phyloP scores from a whole-genome alignment of 2,329 filamentous ascomycete genomes.

The Fusarium secorum region DNA sequence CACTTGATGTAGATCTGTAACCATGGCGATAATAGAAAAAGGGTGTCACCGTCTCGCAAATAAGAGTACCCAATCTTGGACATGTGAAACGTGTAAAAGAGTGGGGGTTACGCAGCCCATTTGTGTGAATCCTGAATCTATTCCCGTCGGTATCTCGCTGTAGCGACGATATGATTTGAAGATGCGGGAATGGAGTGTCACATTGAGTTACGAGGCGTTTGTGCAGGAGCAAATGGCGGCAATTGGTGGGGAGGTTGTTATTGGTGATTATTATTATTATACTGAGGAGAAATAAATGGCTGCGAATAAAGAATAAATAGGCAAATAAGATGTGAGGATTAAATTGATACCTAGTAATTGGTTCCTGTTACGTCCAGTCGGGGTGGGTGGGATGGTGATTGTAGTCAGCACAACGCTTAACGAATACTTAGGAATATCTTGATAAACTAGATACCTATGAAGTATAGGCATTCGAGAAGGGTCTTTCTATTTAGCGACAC shows the following conservation, averaged over 20 bases:
- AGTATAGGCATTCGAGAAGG: background rate
- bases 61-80: conserved; percentile 4
- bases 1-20: conserved; percentile 5
- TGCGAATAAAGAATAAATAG: background rate
- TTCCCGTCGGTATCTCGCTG: conserved; percentile 29
- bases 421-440: background rate
- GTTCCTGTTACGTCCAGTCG: background rate
- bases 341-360: background rate
- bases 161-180: conserved; percentile 28
- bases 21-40: conserved; percentile 4
- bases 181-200: conserved; percentile 21
- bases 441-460: background rate
- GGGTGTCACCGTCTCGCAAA: conserved; percentile 9
- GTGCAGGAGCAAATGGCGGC: conserved; percentile 10
- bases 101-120: conserved; percentile 20
- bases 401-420: background rate
- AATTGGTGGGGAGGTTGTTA: background rate
- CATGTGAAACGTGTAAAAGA: conserved; percentile 28
- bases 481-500: background rate
- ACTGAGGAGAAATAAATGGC: conserved; percentile 4
- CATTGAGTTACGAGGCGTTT: conserved; percentile 27
- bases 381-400: background rate
- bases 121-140: conserved; percentile 22
- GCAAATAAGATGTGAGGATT: background rate
- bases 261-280: background rate